Base-by-base conservation (phyloP, 768 basidiomycete species). In the Tulasnella sp. region DNA sequence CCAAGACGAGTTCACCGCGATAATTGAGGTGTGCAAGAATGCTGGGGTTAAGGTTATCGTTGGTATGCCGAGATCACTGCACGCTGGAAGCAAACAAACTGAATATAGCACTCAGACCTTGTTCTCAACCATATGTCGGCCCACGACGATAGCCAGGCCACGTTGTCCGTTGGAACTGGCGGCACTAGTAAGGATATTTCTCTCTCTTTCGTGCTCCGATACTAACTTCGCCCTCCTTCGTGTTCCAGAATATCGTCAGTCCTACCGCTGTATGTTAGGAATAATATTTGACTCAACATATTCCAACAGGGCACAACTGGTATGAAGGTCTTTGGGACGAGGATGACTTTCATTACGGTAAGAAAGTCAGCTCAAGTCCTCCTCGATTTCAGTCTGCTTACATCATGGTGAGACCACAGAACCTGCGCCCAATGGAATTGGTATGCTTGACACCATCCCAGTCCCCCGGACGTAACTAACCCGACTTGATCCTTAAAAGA, bases 41-140 rank as follows among this genome's bases (percentile, higher is more conserved):
- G 53, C 62, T n/a, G 55, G 63, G 27, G 54, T 64, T 32, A 29
- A 43, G 50, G 55, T 64, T 27, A 62, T 54, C 44, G 63, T 56
- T 26, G 60, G 41, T 48, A 64, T 65, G n/a, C n/a, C n/a, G n/a
- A n/a, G n/a, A n/a, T n/a, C n/a, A n/a, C n/a, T n/a, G n/a, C n/a
- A n/a, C n/a, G n/a, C n/a, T n/a, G n/a, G n/a, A n/a, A n/a, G n/a
- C n/a, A n/a, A n/a, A n/a, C n/a, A n/a, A n/a, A n/a, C n/a, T n/a
- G n/a, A n/a, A n/a, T n/a, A n/a, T n/a, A n/a, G n/a, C n/a, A n/a
- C 21, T 50, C n/a, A 13, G 56, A 43, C 41, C 26, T 38, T 7
- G 26, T 56, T 56, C 64, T 45, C 52, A 68, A 68, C 50, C 67
- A 68, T 59, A 68, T 68, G 67, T 59, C 65, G 21, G 67, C 63